These are phyloP conservation scores for Fusarium cyanostomum DNA, from an alignment of 2,329 filamentous ascomycete species.

Conservation along the genomic window DNA sequence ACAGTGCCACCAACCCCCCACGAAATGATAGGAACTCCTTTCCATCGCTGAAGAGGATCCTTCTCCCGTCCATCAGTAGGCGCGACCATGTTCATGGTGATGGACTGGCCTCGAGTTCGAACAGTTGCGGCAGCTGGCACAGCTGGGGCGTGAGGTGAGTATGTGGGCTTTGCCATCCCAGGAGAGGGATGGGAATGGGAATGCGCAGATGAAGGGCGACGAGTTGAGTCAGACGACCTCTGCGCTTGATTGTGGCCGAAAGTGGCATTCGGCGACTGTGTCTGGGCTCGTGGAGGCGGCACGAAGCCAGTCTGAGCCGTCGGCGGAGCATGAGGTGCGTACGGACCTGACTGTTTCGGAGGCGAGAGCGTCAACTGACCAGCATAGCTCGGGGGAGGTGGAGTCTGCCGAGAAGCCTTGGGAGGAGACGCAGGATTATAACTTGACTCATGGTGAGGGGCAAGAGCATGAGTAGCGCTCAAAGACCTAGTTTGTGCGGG, in stretches of 20 bases:
- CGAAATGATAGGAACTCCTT: constrained; percentile 83
- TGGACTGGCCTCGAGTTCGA: constrained; percentile 62
- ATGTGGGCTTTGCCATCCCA: constrained; percentile 36
- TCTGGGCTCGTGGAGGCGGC: constrained; percentile 68
- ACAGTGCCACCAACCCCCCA: constrained; percentile 90
- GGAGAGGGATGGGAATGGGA: constrained; percentile 55
- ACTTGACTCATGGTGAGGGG: constrained; percentile 46
- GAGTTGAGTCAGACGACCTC: constrained; percentile 55
- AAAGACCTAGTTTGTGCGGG: constrained; percentile 38
- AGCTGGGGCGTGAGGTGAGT: constrained; percentile 42
- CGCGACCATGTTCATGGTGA: constrained; percentile 65
- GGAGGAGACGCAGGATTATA: constrained; percentile 52
- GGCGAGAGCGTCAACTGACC: constrained; percentile 61
- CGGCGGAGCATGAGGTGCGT: constrained; percentile 55
- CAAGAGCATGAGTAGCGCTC: constrained; percentile 40
- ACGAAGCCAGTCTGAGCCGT: constrained; percentile 54
- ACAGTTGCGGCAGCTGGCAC: constrained; percentile 34
- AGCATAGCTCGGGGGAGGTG: constrained; percentile 56
- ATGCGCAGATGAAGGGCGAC: constrained; percentile 64
- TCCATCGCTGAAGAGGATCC: constrained; percentile 90
- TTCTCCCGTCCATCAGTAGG: constrained; percentile 73
- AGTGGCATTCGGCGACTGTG: constrained; percentile 66
- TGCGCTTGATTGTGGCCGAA: constrained; percentile 50
- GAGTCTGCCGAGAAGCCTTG: constrained; percentile 55
- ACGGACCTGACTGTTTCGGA: constrained; percentile 63